Evolutionary conservation across 1,284 basidiomycete species (phyloP), one percentile per base, ranked within the genome.

Genomic region (Rhodotorula sp.): DNA sequence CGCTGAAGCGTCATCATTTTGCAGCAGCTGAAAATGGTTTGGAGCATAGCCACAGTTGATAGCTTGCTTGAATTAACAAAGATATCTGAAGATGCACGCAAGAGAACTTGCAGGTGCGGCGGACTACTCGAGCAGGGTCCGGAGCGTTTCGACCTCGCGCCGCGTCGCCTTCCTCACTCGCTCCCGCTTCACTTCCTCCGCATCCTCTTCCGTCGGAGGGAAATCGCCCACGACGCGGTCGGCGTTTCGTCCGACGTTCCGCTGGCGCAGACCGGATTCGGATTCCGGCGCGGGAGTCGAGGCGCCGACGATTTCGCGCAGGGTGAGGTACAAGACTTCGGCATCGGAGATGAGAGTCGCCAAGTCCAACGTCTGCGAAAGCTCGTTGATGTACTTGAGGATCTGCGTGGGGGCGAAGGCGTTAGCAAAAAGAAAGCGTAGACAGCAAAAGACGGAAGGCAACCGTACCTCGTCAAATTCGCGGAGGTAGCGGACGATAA

Each of bases 271-370:
- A 7, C 61, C 37, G 37, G 22, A 49, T n/a, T 48, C 55, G 7
- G 44, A 17, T 24, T 37, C 22, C 3, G 53, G 24, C 12, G 64
- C 58, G 1, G 60, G 15, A 5, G 60, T n/a, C 24, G 54, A 29
- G 26, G 75, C 66, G 29, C 83, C 71, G 56, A 77, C 69, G n/a
- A 84, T 81, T 79, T 91, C 90, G 18, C 87, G 83, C 81, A 91
- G 92, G 6, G 90, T 91, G 6, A 91, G 83, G 84, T 93, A 96
- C 20, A 97, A 85, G 17, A 96, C 92, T 82, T 97, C 93, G 15
- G 93, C 93, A 81, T 96, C 94, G 0, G 91, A 89, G 6, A 97
- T 86, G 17, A 94, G 93, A 6, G 88, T 88, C 79, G 95, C 90
- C 29, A 96, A 86, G 79, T 96, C 94, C 75, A 97, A 94, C 67